Evolutionary conservation across 352 stramenopile genomes (phyloP).

Genomic region (Phytopythium mirpurense): DNA sequence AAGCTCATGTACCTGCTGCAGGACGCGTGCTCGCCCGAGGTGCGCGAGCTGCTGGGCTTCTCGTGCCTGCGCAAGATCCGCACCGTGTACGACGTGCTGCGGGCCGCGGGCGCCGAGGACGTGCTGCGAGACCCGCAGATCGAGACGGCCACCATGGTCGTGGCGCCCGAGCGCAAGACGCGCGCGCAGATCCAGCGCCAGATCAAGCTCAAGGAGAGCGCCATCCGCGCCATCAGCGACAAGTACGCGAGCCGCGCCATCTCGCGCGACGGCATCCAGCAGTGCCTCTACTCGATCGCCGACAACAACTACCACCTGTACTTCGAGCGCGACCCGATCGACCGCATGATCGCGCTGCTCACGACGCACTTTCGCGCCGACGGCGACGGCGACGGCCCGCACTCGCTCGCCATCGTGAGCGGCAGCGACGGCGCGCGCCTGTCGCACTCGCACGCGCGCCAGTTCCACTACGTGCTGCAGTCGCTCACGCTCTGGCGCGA

Average conservation of each 20-base stretch:
- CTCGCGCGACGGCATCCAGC: constrained; percentile 85
- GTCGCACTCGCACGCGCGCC: constrained; percentile 91
- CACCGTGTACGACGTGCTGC: constrained; percentile 89
- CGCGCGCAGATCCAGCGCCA: constrained; percentile 87
- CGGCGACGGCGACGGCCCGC: constrained; percentile 51
- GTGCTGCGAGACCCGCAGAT: constrained; percentile 88
- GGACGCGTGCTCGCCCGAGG: constrained; percentile 81
- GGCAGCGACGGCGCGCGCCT: constrained; percentile 91
- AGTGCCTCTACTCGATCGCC: constrained; percentile 95
- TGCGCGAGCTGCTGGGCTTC: constrained; percentile 86
- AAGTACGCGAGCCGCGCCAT: constrained; percentile 53
- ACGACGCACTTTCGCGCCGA: constrained; percentile 84
- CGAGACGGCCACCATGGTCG: constrained; percentile 92
- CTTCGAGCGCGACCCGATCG: constrained; percentile 95
- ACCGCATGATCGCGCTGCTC: constrained; percentile 92
- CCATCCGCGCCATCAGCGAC: constrained; percentile 83
- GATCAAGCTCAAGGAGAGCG: constrained; percentile 92
- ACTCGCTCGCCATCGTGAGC: constrained; percentile 91
- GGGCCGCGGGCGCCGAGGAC: constrained; percentile 55
- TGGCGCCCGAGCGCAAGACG: constrained; percentile 88
- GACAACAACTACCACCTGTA: constrained; percentile 98
- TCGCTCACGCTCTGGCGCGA: constrained; percentile 95
- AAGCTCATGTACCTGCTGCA: constrained; percentile 95
- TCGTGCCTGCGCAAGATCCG: constrained; percentile 77
- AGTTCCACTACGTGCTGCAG: constrained; percentile 97